Base-by-base conservation (phyloP, 352 stramenopile species). In the Thraustochytrium sp. region DNA sequence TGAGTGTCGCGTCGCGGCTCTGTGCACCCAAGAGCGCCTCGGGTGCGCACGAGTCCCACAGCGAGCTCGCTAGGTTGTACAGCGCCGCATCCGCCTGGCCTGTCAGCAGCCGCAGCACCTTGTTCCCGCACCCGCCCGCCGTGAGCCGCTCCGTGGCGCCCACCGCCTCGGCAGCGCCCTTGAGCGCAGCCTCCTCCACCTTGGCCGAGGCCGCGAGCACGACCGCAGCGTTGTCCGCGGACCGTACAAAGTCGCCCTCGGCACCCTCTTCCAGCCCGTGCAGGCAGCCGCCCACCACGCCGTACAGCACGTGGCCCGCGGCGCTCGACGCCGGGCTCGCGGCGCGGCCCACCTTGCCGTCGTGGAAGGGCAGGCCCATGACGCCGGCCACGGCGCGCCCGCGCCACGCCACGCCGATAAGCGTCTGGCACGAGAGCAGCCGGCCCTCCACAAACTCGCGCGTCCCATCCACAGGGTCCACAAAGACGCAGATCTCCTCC, bases 391-490 rank as follows among this genome's bases (percentile, higher is more conserved):
- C 68, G 9, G 89, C 72, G 31, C 63, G 55, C 13, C 85, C 78
- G 38, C 87, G 78, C 16, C 73, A 76, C 18, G 72, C 68, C 76
- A 91, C 82, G n/a, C 89, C 89, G 53, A 92, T 87, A 0, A 92
- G 62, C 64, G 85, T 90, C 53, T 87, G 87, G 5, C 90, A 88
- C 82, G 89, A 90, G 23, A 86, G 48, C 9, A 91, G 59, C 29
- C 88, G 75, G 29, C 88, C 88, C 72, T 91, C 87, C 2, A 91
- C 88, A 86, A 92, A 92, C 72, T 91, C 88, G 59, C 88, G 72
- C 8, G 89, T 92, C 8, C 89, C 89, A 78, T 91, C 89, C 36
- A 92, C 46, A 0, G 89, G 89, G 88, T 92, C 88, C 48, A 92
- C 87, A 84, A 89, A 92, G 3, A 91, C 49, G n/a, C 84, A 85